Percentiles rank a stretch among this genome's conserved stretches.
phyloP scores from a whole-genome alignment of 495 filamentous ascomycete species.

The Saxophila tyrrhenica region DNA sequence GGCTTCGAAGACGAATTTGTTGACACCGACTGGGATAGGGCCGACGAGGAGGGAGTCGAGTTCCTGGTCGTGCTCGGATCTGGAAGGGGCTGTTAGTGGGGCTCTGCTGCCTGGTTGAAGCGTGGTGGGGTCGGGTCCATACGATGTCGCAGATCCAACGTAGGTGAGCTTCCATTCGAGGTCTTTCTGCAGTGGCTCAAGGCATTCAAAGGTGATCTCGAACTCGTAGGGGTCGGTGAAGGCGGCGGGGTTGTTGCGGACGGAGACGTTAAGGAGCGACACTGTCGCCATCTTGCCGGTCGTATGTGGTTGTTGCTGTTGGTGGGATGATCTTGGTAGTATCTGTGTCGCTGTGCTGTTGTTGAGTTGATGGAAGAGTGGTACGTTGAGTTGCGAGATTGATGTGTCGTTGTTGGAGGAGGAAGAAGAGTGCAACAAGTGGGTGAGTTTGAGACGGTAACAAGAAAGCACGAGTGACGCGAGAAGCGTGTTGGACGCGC shows the following conservation, averaged over 20 bases:
- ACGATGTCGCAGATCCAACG: conserved; percentile 95
- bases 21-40: conserved; percentile 90
- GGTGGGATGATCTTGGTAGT: neutral
- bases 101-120: conserved; percentile 8
- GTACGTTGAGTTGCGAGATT: neutral
- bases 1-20: conserved; percentile 97
- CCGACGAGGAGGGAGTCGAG: conserved; percentile 94
- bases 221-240: conserved; percentile 87
- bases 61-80: conserved; percentile 93
- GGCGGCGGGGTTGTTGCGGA: conserved; percentile 88
- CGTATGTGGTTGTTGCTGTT: neutral
- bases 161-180: conserved; percentile 99
- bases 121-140: conserved; percentile 29
- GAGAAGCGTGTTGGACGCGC: neutral
- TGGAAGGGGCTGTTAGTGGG: conserved; percentile 33
- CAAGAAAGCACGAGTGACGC: neutral
- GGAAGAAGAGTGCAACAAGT: neutral
- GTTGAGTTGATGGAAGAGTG: neutral
- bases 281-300: conserved; percentile 78
- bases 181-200: conserved; percentile 88
- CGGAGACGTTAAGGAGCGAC: conserved; percentile 85
- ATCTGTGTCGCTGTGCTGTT: neutral
- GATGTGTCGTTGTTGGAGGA: neutral
- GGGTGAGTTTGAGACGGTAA: no score
- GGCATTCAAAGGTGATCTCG: conserved; percentile 96